Base-by-base conservation (phyloP, 73 alveolate species). In the Paramecium primaurelia region DNA sequence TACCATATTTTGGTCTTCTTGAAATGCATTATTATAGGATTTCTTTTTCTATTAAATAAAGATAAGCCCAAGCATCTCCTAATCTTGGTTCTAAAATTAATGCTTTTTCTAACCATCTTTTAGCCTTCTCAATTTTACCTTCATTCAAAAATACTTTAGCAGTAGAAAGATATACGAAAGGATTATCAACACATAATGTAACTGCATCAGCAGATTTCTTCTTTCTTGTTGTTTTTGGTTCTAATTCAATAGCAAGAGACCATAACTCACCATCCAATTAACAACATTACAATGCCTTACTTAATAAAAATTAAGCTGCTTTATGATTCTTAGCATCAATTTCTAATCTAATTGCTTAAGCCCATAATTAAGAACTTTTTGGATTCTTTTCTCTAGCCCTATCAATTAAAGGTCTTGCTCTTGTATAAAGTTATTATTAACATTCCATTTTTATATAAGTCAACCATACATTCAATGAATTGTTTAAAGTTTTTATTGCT, bases 21-120 rank as follows among this genome's bases (percentile, higher is more conserved):
- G 34, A 20, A 36, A 73, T 34, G 40, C 87, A 73, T 42, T 80
- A 18, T 20, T 11, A 22, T 26, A 80, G 3, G 20, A 80, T 49
- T 71, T 86, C 93, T 42, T 64, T 44, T 8, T 87, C 95, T 28
- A 93, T 44, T 9, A 64, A n/a, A 71, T 93, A 89, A 22, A 86
- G 71, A 90, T 80, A 89, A 32, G 97, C 97, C 99, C 99, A 96
- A 20, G 97, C 97, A 92, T 96, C 99, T 45, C 98, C 98, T 28
- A 93, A 58, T 59, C 93, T 93, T n/a, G 92, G 88, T 59, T 94
- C 92, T 26, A 89, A 86, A 11, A 92, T 91, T 26, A 93, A 77
- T 1, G 98, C 96, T 75, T 95, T 92, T 73, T 95, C 93, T 20
- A 94, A 32, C 97, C 97, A 96, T 73, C 77, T 94, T 60, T 93